Base-by-base conservation (phyloP, 352 stramenopile genomes). In the Phytophthora crassamura region DNA sequence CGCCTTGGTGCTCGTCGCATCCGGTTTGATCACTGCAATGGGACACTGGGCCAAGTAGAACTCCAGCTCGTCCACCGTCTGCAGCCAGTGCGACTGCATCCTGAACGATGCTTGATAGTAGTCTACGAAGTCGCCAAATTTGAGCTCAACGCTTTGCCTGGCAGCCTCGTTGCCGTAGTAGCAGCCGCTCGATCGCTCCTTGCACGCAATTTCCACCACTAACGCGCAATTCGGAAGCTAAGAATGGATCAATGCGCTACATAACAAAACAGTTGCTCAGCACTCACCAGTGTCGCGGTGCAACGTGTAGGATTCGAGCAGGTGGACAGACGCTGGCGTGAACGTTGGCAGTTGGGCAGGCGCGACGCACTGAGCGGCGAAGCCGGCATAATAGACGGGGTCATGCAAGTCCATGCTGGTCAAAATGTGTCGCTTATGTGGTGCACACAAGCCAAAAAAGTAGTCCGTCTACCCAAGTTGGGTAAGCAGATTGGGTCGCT, bases 11-110 rank as follows among this genome's bases (percentile, higher is more conserved):
- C 72, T 86, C 8, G 76, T 86, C 8, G 64, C 69, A 60, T 89
- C 76, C 16, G 83, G 71, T 18, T 80, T 79, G 18, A 46, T 53
- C 6, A 91, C 76, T 39, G 74, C 85, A 42, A 94, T 89, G 14
- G 88, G 84, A 39, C 84, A 94, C 50, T 95, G 88, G 25, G 84
- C 90, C 18, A 95, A 58, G 47, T 93, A 94, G 68, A 95, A 93
- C 33, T 94, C 75, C 4, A 95, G 69, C n/a, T 83, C 80, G 34
- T 86, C 78, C 15, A 93, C 78, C 12, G 72, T 73, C 9, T 74
- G 63, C n/a, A 95, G 65, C 88, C 88, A 95, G 65, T 95, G 88
- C 9, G 53, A 14, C 20, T 71, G 47, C 3, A 65, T 76, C 2
- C 18, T 64, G 33, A 75, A 78, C 10, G 67, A 25, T 12, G 86